Evolutionary conservation across 2,329 filamentous ascomycete species (phyloP).

Genomic region (Fusarium proliferatum): DNA sequence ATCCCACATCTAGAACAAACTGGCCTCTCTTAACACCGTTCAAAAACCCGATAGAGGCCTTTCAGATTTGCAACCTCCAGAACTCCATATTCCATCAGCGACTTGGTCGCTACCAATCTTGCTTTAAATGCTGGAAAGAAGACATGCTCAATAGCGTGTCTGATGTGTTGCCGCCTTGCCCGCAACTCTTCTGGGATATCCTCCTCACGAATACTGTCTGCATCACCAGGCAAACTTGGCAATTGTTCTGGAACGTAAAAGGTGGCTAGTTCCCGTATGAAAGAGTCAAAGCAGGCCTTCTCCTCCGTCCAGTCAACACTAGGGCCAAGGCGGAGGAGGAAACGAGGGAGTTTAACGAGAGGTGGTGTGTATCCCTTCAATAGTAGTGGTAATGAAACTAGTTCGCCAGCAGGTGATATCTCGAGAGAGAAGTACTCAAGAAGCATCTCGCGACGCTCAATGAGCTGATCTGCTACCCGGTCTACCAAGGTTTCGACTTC

Average conservation of each 20-base stretch:
- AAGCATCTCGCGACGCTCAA: constrained; percentile 85
- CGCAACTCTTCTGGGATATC: constrained; percentile 62
- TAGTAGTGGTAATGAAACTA: constrained; percentile 84
- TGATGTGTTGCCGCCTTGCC: constrained; percentile 75
- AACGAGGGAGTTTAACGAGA: constrained; percentile 86
- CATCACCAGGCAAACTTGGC: constrained; percentile 61
- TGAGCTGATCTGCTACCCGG: constrained; percentile 73
- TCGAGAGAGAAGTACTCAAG: constrained; percentile 92
- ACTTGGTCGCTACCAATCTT: constrained; percentile 82
- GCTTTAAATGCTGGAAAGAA: constrained; percentile 91
- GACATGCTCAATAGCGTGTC: constrained; percentile 81
- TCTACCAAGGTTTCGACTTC: constrained; percentile 75
- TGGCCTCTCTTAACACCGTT: constrained; percentile 75
- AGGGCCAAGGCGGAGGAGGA: constrained; percentile 88
- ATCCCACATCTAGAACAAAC: not conserved
- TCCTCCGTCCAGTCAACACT: constrained; percentile 89
- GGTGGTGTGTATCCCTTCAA: constrained; percentile 90
- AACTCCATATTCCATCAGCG: constrained; percentile 77
- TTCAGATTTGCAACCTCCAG: constrained; percentile 93
- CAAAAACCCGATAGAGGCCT: constrained; percentile 93
- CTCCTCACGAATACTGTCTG: constrained; percentile 49
- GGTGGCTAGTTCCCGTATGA: constrained; percentile 85
- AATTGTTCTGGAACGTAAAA: constrained; percentile 93
- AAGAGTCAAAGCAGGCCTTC: constrained; percentile 84
- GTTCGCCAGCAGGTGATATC: constrained; percentile 79